phyloP scores from a whole-genome alignment of 2,329 filamentous ascomycete genomes.

The Colletotrichum somersetense region DNA sequence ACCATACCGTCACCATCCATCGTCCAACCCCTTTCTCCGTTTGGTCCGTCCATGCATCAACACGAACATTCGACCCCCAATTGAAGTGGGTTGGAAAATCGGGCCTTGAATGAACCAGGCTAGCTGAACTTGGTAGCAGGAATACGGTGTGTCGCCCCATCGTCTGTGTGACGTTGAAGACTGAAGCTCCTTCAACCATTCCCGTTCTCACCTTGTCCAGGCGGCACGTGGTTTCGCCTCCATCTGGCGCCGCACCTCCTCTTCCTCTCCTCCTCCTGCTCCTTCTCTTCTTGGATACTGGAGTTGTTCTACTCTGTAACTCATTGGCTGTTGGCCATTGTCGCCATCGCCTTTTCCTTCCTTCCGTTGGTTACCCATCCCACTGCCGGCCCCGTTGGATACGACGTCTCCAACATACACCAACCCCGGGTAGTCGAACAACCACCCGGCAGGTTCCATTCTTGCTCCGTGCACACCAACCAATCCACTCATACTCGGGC shows the following conservation, averaged over 20 bases:
- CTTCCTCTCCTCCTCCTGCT: conserved; percentile 10
- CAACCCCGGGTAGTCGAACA: conserved; percentile 12
- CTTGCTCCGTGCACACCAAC: conserved; percentile 16
- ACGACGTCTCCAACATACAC: conserved; percentile 28
- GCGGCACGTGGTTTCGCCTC: conserved; percentile 3
- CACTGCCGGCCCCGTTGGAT: conserved; percentile 22
- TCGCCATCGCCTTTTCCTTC: conserved; percentile 24
- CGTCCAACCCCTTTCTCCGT: conserved; percentile 1
- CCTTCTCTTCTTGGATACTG: not conserved
- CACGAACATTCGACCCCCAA: conserved; percentile 19
- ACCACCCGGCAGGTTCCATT: conserved; percentile 38
- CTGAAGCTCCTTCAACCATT: conserved; percentile 17
- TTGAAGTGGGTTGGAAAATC: conserved; percentile 29
- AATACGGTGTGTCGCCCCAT: conserved; percentile 40
- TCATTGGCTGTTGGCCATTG: conserved; percentile 7
- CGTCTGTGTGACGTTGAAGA: conserved; percentile 42
- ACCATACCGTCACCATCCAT: conserved; percentile 13
- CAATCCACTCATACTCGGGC: conserved; percentile 11
- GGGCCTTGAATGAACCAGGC: conserved; percentile 29
- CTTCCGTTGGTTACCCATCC: conserved; percentile 17
- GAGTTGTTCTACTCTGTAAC: conserved; percentile 6
- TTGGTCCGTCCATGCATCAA: conserved; percentile 4
- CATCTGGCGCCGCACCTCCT: conserved; percentile 7
- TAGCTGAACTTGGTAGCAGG: conserved; percentile 15
- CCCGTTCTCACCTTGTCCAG: conserved; percentile 25